These are phyloP conservation scores for Backusella psychrophila DNA, from an alignment of 192 early-diverging fungal species.

Conservation along the genomic window DNA sequence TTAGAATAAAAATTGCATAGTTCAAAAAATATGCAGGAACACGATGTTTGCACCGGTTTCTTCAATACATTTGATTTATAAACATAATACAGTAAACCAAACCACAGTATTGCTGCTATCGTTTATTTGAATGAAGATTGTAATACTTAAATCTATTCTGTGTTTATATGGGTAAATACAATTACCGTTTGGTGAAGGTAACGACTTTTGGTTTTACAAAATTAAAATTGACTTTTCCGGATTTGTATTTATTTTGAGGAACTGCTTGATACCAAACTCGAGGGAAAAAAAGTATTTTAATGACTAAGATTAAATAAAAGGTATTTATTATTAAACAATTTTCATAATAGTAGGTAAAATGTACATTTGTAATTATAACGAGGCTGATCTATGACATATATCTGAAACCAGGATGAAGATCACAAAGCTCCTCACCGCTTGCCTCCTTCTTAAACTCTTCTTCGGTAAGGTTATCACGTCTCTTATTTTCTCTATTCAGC, in stretches of 20 bases:
- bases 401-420: slow-evolving; percentile 41
- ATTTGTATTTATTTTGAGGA: background rate
- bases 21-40: background rate
- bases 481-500: slow-evolving; percentile 60
- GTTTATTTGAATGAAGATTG: background rate
- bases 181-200: background rate
- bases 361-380: background rate
- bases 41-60: background rate
- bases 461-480: slow-evolving; percentile 49
- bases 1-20: background rate
- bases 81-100: background rate
- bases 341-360: slow-evolving; percentile 1
- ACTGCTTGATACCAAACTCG: background rate
- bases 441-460: slow-evolving; percentile 43
- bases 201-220: background rate
- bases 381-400: slow-evolving; percentile 22
- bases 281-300: background rate
- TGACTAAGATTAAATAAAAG: background rate
- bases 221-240: background rate
- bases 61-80: background rate
- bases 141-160: background rate
- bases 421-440: slow-evolving; percentile 43
- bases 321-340: background rate
- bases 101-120: background rate
- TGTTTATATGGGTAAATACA: background rate